Conservation (phyloP, 768 basidiomycete genomes). For the Imleria badia region DNA sequence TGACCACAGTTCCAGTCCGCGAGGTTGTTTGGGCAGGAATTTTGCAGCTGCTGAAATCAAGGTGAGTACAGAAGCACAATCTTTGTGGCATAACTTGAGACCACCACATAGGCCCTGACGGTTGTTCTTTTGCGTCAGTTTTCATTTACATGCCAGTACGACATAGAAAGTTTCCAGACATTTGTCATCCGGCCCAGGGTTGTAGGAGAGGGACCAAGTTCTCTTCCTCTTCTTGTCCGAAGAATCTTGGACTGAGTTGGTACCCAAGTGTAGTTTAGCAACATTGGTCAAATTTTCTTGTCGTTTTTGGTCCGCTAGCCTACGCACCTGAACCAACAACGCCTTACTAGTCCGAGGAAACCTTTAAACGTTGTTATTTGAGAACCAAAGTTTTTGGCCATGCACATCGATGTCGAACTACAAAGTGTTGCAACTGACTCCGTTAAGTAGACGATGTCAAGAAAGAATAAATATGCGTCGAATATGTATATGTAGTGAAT, state of each 20-base stretch:
- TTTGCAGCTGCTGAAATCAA: conserved; percentile 64
- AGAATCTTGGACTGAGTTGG: conserved; percentile 21
- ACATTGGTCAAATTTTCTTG: not conserved
- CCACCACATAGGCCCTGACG: conserved; percentile 36
- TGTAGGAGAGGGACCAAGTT: conserved; percentile 50
- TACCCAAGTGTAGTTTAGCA: not conserved
- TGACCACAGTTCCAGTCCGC: conserved; percentile 42
- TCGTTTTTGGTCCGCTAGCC: not conserved
- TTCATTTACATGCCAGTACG: conserved; percentile 47
- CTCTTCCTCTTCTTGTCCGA: conserved; percentile 53
- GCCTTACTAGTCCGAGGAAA: too few species aligned
- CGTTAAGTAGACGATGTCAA: conserved; percentile 8
- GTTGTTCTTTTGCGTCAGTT: conserved; percentile 55
- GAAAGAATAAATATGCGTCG: conserved; percentile 27
- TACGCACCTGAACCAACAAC: not conserved
- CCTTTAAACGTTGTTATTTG: too few species aligned
- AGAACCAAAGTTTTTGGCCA: not conserved
- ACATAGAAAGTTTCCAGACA: conserved; percentile 64
- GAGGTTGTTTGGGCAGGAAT: conserved; percentile 57
- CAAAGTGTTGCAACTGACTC: conserved; percentile 2
- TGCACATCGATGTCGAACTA: conserved; percentile 1
- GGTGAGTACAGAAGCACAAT: conserved; percentile 30
- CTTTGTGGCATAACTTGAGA: conserved; percentile 22
- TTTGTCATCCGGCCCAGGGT: conserved; percentile 64
- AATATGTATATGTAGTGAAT: conserved; percentile 15